Evolutionary conservation across 257 asterid species (phyloP).

Genomic region (Coffea eugenioides): DNA sequence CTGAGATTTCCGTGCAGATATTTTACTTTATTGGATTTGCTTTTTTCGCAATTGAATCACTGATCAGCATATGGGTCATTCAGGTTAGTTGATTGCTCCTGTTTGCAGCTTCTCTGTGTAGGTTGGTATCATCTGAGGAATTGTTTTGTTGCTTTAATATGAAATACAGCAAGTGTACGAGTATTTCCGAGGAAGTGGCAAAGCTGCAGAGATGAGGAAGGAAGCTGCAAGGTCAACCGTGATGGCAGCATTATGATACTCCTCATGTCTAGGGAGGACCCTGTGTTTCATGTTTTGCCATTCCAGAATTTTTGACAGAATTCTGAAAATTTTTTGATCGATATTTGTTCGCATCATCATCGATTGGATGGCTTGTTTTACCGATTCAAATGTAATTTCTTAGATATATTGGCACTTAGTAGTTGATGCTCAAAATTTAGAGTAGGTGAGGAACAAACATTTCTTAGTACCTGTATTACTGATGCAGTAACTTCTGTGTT

Average conservation of each 20-base stretch:
- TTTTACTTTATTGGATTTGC: constrained; percentile 70
- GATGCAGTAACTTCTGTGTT: not conserved
- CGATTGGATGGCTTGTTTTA: not conserved
- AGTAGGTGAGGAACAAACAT: not conserved
- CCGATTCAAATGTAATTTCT: not conserved
- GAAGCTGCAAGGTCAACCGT: constrained; percentile 70
- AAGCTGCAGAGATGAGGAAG: constrained; percentile 79
- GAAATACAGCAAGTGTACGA: constrained; percentile 83
- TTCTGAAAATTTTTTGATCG: constrained; percentile 12
- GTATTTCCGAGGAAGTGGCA: constrained; percentile 97
- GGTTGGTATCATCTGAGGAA: constrained; percentile 1
- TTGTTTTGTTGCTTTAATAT: constrained; percentile 6
- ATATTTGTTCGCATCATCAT: not conserved
- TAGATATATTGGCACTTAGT: not conserved
- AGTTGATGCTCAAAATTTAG: not conserved
- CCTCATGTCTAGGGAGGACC: not conserved
- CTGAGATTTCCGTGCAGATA: constrained; percentile 40
- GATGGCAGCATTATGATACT: constrained; percentile 41
- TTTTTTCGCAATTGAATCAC: constrained; percentile 56
- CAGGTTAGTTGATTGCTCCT: constrained; percentile 42
- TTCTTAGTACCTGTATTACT: not conserved
- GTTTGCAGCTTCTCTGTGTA: not conserved
- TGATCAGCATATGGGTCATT: constrained; percentile 90
- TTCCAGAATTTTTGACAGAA: not conserved
- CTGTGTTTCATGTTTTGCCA: not conserved